A percentile compares a stretch with the other conserved stretches of the same genome.
These are phyloP conservation scores for Harringtonia aguacate DNA, from an alignment of 2,329 filamentous ascomycete genomes.

Conservation along the genomic window DNA sequence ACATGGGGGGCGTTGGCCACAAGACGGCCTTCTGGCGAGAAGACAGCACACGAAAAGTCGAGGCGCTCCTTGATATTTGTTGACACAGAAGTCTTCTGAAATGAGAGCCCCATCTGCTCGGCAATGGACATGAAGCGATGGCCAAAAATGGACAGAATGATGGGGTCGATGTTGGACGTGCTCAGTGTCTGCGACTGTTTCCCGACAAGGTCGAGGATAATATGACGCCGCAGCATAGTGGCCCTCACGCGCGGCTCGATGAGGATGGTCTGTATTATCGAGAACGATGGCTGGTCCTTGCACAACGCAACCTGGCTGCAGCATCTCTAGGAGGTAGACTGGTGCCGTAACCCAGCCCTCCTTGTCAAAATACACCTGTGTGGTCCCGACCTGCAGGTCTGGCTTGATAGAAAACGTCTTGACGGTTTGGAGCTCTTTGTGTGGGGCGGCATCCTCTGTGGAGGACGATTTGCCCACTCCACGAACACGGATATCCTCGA, in stretches of 20 bases:
- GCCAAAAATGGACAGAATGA: slow-evolving; percentile 67
- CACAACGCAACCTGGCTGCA: slow-evolving; percentile 60
- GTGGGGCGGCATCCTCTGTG: slow-evolving; percentile 61
- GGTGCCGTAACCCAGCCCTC: no score
- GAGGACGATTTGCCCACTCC: slow-evolving; percentile 70
- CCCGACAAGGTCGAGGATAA: slow-evolving; percentile 63
- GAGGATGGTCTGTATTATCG: slow-evolving; percentile 83
- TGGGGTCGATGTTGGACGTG: no score
- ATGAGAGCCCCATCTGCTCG: slow-evolving; percentile 70
- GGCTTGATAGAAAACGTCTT: no score
- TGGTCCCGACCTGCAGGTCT: no score
- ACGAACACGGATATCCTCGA: slow-evolving; percentile 80
- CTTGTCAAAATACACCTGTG: no score
- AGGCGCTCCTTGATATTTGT: slow-evolving; percentile 76
- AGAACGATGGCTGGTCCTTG: slow-evolving; percentile 76
- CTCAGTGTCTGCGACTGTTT: slow-evolving; percentile 27
- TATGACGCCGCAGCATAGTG: slow-evolving; percentile 70
- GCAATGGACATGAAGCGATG: slow-evolving; percentile 80
- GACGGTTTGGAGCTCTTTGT: no score
- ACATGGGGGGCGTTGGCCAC: slow-evolving; percentile 76
- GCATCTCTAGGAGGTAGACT: slow-evolving; percentile 70
- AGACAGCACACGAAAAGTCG: slow-evolving; percentile 74
- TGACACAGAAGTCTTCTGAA: slow-evolving; percentile 72
- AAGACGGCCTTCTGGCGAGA: slow-evolving; percentile 62
- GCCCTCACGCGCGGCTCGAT: slow-evolving; percentile 70